Evolutionary conservation across 371 early-diverging fungal genomes (phyloP), one percentile per base, ranked within the genome.

Genomic region (Dichotomocladium elegans): DNA sequence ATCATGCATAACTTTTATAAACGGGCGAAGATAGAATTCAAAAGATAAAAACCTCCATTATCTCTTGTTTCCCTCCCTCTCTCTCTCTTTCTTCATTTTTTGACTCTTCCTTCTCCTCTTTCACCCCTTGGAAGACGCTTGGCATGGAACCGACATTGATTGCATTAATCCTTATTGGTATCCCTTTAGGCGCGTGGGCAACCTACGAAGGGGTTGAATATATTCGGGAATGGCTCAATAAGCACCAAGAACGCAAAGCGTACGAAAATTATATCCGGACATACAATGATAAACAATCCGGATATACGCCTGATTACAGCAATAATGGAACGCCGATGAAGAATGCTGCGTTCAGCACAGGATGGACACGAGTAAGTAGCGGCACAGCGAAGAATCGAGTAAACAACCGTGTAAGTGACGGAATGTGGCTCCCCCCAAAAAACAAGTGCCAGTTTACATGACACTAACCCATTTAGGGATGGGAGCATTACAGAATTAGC

Each of bases 201-300:
- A 60, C 60, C 25, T 71, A 67, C 53, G 68, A 67, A 57, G 58
- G 60, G 22, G 42, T 50, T 26, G 40, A 53, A 25, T 57, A 61
- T 11, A 5, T 68, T 1, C 44, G 47, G 31, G 65, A 63, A 51
- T 64, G 63, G 65, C 52, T 55, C 17, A 21, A 52, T 11, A 55
- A 53, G 29, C 44, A 63, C 40, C 54, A 63, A 44, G 71, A 71
- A 43, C 55, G 58, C 31, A 50, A 47, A 26, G 48, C 54, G 29
- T 71, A 71, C 46, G 65, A 67, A 47, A 65, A 67, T 21, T 71
- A 60, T 48, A 50, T 67, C 8, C 54, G 55, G 33, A 37, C 17
- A 6, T 21, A 37, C 21, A 48, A 43, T 24, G 70, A 71, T 53
- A 66, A 71, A 47, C 12, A 33, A 3, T 9, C n/a, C 11, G 9